Evolutionary conservation across 352 stramenopile species (phyloP), one percentile per base, ranked within the genome.

Genomic region (Phytophthora ramorum): DNA sequence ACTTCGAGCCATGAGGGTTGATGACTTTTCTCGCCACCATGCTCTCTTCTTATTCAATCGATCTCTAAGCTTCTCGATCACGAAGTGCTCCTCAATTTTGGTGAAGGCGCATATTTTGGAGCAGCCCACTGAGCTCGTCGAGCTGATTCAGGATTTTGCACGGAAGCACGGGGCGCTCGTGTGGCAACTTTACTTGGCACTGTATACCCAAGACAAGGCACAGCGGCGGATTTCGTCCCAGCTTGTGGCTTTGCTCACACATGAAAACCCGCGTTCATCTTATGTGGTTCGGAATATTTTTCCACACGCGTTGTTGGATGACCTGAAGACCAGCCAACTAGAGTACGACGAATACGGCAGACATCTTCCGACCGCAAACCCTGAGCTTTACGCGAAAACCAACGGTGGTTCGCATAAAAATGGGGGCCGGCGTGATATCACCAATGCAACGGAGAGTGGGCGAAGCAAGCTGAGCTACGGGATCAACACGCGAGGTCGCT

Each of bases 101-200:
- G 88, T 95, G 13, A 96, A 96, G 63, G 84, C 91, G 7, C 89
- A 96, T 52, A 87, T 96, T 32, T 59, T 96, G 7, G 89, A 96
- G 50, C 89, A 96, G 43, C 83, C 87, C 24, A 92, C 89, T 1
- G 89, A 96, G 63, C 73, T 96, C 12, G 89, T 96, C 4, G 87
- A 96, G 56, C 50, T 93, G 19, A 94, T 96, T 60, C 89, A 96
- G 77, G 83, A 95, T 48, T 91, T 90, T 66, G 84, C 89, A 6
- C 71, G 87, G n/a, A 95, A 92, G 51, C 87, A 96, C 56, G 89
- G 89, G 12, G 81, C 79, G 2, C 59, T 96, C 4, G 56, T 96
- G 13, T 96, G 89, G 89, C 89, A 96, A 28, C 61, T 96, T 46
- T 96, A 95, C 46, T 69, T 96, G 35, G 85, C 86, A 10, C 51